Conservation (phyloP, 495 filamentous ascomycete genomes). For the Evansstolkia leycettana region DNA sequence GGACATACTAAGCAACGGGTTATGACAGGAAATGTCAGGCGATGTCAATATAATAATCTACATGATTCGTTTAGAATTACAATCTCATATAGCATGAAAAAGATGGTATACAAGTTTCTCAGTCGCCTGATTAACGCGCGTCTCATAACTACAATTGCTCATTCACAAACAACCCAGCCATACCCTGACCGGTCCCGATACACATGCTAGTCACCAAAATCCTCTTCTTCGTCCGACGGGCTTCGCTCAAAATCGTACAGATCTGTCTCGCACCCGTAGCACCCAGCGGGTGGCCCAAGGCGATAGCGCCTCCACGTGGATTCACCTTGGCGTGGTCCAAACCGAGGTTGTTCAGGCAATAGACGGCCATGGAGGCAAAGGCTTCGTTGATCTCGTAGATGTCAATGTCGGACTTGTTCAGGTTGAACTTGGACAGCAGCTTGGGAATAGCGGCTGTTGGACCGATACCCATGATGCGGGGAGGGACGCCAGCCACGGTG, state of each 20-base stretch:
- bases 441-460: slow-evolving; percentile 92
- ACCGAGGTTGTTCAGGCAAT: slow-evolving; percentile 67
- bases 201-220: slow-evolving; percentile 78
- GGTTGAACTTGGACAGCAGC: slow-evolving; percentile 66
- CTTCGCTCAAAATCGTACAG: slow-evolving; percentile 74
- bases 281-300: slow-evolving; percentile 73
- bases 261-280: slow-evolving; percentile 72
- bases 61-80: neutral
- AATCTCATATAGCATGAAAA: too few species aligned
- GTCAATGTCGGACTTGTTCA: slow-evolving; percentile 74
- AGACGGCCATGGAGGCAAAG: slow-evolving; percentile 94
- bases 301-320: slow-evolving; percentile 69
- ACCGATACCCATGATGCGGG: slow-evolving; percentile 95
- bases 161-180: slow-evolving; percentile 78
- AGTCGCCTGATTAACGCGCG: too few species aligned
- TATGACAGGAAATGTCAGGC: too few species aligned
- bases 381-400: slow-evolving; percentile 95
- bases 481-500: slow-evolving; percentile 79
- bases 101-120: too few species aligned
- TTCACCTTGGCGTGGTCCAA: slow-evolving; percentile 82
- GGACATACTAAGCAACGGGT: too few species aligned
- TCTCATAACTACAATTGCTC: slow-evolving; percentile 35
- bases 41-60: too few species aligned
- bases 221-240: slow-evolving; percentile 67
- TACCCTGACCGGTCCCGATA: slow-evolving; percentile 73